Percentiles rank a stretch among this genome's conserved stretches.
Evolutionary conservation across 225 moss, liverwort and hornwort species (phyloP).

Genomic region (Climacium dendroides): DNA sequence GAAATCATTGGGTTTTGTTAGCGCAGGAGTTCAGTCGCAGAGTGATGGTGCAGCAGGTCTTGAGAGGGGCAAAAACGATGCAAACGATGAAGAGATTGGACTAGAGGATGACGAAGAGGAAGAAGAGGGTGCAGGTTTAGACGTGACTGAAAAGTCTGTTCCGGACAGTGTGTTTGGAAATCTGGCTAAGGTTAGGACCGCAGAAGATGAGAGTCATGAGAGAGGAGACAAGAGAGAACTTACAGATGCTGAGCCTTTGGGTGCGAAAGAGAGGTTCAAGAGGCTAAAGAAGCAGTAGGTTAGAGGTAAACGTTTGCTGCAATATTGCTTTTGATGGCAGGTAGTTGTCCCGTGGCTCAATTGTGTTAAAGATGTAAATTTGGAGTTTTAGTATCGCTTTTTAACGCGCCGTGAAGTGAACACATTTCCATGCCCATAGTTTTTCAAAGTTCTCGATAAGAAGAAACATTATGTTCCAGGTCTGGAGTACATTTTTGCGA

Average conservation of each 20-base stretch:
- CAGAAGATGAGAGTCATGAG: slow-evolving; percentile 7
- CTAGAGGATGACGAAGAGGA: slow-evolving; percentile 69
- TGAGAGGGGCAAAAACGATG: slow-evolving; percentile 19
- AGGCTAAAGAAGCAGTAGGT: slow-evolving; percentile 48
- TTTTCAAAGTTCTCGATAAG: not conserved
- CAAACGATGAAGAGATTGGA: slow-evolving; percentile 88
- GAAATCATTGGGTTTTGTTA: slow-evolving; percentile 84
- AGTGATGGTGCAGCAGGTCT: slow-evolving; percentile 27
- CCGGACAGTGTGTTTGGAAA: slow-evolving; percentile 86
- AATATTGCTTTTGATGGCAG: not conserved
- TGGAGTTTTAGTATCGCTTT: not conserved
- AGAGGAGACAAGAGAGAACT: slow-evolving; percentile 43
- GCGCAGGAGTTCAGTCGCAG: slow-evolving; percentile 60
- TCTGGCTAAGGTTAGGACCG: slow-evolving; percentile 42
- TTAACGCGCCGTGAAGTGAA: not conserved
- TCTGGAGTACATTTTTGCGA: not conserved
- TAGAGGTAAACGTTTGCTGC: not conserved
- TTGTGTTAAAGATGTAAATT: not conserved
- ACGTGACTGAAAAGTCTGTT: slow-evolving; percentile 69
- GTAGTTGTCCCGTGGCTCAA: not conserved
- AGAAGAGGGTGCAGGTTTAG: slow-evolving; percentile 34
- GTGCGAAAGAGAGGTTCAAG: slow-evolving; percentile 84
- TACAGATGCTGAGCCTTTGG: slow-evolving; percentile 45
- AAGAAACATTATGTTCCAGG: not conserved
- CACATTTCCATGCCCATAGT: not conserved